Base-by-base conservation (phyloP, 805 yeast genomes). In the Ogataea neopini region DNA sequence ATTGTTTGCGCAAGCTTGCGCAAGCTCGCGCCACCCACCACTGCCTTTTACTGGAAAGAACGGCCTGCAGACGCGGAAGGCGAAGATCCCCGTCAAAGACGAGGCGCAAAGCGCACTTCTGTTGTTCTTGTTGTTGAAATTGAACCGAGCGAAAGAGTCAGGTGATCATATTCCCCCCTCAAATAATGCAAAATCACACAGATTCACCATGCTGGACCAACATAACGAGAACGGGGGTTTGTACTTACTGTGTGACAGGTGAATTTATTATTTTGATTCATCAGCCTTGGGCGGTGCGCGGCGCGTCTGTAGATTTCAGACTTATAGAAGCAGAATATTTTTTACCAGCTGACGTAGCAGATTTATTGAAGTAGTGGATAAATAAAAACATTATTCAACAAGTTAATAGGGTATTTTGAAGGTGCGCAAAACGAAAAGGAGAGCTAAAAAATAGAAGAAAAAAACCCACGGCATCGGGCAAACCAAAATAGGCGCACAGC, bases 331-430 rank as follows among this genome's bases (percentile, higher is more conserved):
- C 20, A 22, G 15, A 38, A 14, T 23, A 38, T 25, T 38, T 38
- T 38, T 38, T 38, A 36, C 40, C 26, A 36, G 40, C 40, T 36
- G 40, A 36, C 40, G 40, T 36, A 36, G 40, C 40, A 36, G 29
- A 6, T 22, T 18, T 28, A 22, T 6, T 35, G 23, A 35, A 35
- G 38, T 13, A 18, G 28, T 36, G 40, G 40, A 36, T 36, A 36
- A 36, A 36, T 36, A 36, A n/a, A 36, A 36, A 4, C 23, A 34
- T 3, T 14, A 10, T 15, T 17, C n/a, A 19, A 9, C 14, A 19
- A 34, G 25, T 3, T 15, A 13, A 7, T 15, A 11, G 34, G 18
- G 18, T 30, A 18, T 30, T n/a, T 19, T 8, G 22, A 14, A 17
- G 22, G 37, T 32, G 35, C 37, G 37, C 37, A 19, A 8, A 14